Evolutionary conservation across 2,329 filamentous ascomycete genomes (phyloP), one percentile per base, ranked within the genome.

Genomic region (Arthrobotrys conoides): DNA sequence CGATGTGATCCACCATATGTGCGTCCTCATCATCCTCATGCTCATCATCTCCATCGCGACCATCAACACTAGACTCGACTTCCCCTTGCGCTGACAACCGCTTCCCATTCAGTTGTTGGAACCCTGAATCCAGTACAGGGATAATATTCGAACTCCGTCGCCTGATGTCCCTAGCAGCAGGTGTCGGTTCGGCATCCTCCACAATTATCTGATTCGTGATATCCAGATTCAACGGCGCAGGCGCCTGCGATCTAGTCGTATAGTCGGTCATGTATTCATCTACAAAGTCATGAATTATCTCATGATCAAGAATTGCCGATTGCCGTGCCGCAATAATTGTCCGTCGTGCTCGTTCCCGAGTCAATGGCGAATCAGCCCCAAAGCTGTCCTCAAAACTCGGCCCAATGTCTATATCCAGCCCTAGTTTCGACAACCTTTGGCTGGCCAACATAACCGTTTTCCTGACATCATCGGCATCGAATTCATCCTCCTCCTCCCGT

Each of bases 11-110:
- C 38, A 91, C 88, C 38, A 91, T 88, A 83, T 55, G 49, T 14
- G 30, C 18, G 5, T 94, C 92, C 83, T 89, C 88, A 80, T 94
- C 92, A 0, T 89, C 90, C 30, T 90, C 90, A 0, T 89, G 90
- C 33, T 90, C 90, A 20, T 90, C 87, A 81, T 91, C 91, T 65
- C 90, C 89, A 33, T 89, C 88, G 16, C 86, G 83, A 80, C 89
- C 88, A 65, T 87, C 85, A n/a, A 86, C 80, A 70, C 69, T 84
- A 79, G 80, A 84, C 84, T 82, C 80, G n/a, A 78, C 63, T 55
- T 73, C 66, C 59, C 76, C 63, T 51, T 70, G 44, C 44, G 65
- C 69, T 24, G 70, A 68, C 49, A 81, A 22, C 46, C 81, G 30
- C 71, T 68, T 70, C 68, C 75, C 55, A 44, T 63, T 53, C 46